These are phyloP conservation scores for Nemania bipapillata DNA, from an alignment of 2,329 filamentous ascomycete species.

Conservation along the genomic window DNA sequence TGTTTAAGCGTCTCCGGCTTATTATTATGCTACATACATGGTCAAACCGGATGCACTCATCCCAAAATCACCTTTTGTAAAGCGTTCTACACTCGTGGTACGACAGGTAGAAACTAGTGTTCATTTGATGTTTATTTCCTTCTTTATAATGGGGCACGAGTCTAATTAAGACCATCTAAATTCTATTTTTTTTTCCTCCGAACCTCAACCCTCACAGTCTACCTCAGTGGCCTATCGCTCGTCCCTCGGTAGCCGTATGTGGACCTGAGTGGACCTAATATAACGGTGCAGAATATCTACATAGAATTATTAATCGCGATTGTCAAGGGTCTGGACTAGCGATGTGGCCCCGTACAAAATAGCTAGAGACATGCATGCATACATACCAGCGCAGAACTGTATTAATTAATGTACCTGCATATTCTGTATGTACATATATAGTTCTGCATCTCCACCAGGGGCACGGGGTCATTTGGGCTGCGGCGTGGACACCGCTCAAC, in stretches of 20 bases:
- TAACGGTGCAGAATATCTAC: too few species aligned
- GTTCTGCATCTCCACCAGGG: constrained; percentile 1
- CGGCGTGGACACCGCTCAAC: not conserved
- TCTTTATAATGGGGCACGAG: not conserved
- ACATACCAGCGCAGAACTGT: too few species aligned
- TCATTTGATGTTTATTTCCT: not conserved
- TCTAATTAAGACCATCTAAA: not conserved
- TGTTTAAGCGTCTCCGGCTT: constrained; percentile 22
- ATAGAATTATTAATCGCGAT: too few species aligned
- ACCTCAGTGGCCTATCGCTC: too few species aligned
- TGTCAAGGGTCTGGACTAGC: too few species aligned
- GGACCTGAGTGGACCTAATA: too few species aligned
- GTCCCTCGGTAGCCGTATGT: too few species aligned
- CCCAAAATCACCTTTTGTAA: not conserved
- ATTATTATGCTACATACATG: not conserved
- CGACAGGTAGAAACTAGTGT: not conserved
- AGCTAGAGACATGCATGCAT: too few species aligned
- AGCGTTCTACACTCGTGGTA: not conserved
- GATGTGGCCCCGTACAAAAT: too few species aligned
- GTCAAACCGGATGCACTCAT: constrained; percentile 14
- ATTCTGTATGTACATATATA: too few species aligned
- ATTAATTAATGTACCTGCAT: not conserved
- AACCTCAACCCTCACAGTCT: not conserved
- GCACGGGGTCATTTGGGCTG: constrained; percentile 6
- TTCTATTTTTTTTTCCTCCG: too few species aligned